Evolutionary conservation across 108 stramenopile species (phyloP), one percentile per base, ranked within the genome.

Genomic region (Stephanodiscus minutulus): DNA sequence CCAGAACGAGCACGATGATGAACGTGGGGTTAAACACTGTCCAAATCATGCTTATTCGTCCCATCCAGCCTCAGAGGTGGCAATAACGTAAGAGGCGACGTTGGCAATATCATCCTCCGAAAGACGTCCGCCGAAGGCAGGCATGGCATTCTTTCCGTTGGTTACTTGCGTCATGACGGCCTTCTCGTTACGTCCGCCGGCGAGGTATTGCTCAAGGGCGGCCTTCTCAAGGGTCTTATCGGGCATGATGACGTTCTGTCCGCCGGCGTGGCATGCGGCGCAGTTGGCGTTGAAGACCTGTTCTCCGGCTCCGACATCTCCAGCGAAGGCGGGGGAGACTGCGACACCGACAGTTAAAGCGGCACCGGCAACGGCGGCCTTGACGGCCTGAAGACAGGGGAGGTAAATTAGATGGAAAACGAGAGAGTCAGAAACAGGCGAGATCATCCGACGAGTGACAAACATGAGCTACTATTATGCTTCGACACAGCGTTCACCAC

Each of bases 111-210:
- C 90, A 22, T 91, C 91, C 28, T 97, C 96, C 28, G 70, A 65
- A 31, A 97, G 84, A 86, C 96, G 92, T 86, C 96, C 96, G 28
- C 96, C 96, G 71, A 97, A 97, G 52, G 96, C 92, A 78, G 96
- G 96, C 96, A 97, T 97, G 64, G 91, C 93, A 82, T 96, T 96
- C 91, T 96, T 96, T 87, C 96, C 96, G 83, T 94, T 94, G 75
- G 91, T 94, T 25, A 96, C 93, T 71, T 96, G 96, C 49, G 83
- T 91, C 48, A 89, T 83, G 68, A 96, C 83, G 18, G 92, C 64
- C 68, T 83, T 82, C 82, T 88, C 93, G 83, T 83, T 87, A 49
- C 86, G 85, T 78, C 93, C 93, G 33, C 93, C 93, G 27, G 90
- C 83, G 74, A 94, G 89, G 90, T 91, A 94, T 81, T 83, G 74